phyloP scores from a whole-genome alignment of 2,329 filamentous ascomycete species.

The Bipolaris cookei region DNA sequence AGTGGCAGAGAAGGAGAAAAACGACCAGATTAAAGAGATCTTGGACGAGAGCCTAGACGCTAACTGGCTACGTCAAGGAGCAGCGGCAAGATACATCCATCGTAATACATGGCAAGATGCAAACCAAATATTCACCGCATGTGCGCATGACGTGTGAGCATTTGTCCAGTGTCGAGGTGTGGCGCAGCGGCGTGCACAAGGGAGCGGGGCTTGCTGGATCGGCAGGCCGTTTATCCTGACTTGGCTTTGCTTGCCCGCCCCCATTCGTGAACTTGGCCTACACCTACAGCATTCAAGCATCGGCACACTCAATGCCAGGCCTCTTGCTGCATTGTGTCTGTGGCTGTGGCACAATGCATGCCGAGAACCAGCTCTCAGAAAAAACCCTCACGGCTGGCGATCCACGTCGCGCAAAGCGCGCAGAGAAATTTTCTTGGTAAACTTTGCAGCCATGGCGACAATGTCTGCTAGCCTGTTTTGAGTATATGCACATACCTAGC shows the following conservation, averaged over 20 bases:
- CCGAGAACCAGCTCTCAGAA: neutral
- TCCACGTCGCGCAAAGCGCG: neutral
- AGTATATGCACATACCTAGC: neutral
- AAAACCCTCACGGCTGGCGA: neutral
- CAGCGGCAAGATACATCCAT: too few species aligned
- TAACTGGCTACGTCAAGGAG: neutral
- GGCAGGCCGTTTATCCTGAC: constrained; percentile 11
- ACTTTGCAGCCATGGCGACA: neutral
- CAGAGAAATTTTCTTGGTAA: neutral
- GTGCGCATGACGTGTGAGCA: constrained; percentile 41
- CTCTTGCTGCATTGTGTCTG: constrained; percentile 2
- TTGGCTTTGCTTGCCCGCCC: constrained; percentile 21
- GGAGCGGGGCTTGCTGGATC: constrained; percentile 34
- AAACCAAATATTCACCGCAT: constrained; percentile 24
- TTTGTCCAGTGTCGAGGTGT: constrained; percentile 26
- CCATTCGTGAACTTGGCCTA: constrained; percentile 18
- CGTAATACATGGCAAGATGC: constrained; percentile 3
- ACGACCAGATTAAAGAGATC: neutral
- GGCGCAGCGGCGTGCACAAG: constrained; percentile 34
- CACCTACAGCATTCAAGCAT: constrained; percentile 19
- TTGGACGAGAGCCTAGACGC: neutral
- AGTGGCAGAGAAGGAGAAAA: neutral
- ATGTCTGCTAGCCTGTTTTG: neutral
- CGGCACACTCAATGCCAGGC: constrained; percentile 9
- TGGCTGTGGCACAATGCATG: neutral